These are phyloP conservation scores for Candida methanosorbosa DNA, from an alignment of 805 yeast species.

Conservation along the genomic window DNA sequence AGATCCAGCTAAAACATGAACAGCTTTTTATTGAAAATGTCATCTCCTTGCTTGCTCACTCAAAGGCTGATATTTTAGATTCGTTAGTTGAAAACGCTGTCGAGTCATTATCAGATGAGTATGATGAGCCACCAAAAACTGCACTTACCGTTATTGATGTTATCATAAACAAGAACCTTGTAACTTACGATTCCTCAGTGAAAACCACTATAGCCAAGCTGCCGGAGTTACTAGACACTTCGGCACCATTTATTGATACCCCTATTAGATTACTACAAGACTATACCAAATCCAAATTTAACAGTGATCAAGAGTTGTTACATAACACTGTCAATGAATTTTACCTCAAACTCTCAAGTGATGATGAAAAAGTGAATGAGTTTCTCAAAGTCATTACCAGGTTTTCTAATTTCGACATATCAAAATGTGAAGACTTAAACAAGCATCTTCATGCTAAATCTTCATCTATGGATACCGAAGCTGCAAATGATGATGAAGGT, in stretches of 20 bases:
- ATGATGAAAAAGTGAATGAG: constrained; percentile 10
- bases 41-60: constrained; percentile 8
- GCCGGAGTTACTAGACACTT: too few relatives aligned
- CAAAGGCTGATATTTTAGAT: constrained; percentile 11
- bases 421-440: constrained; percentile 13
- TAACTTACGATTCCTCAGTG: constrained; percentile 4
- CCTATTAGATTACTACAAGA: constrained; percentile 24
- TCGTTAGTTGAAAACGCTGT: constrained; percentile 15
- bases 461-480: neutral
- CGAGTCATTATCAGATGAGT: constrained; percentile 17
- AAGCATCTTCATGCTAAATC: constrained; percentile 12
- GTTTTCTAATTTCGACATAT: constrained; percentile 12
- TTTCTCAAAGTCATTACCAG: constrained; percentile 4
- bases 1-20: constrained; percentile 5
- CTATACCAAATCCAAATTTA: constrained; percentile 13
- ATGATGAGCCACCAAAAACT: constrained; percentile 13
- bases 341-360: constrained; percentile 20
- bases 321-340: constrained; percentile 26
- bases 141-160: constrained; percentile 20
- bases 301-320: constrained; percentile 12
- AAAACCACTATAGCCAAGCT: neutral
- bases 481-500: neutral
- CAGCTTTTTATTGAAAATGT: constrained; percentile 16
- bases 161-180: constrained; percentile 15
- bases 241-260: constrained; percentile 17